A percentile compares a stretch with the other conserved stretches of the same genome.
These are phyloP conservation scores for Abrus pulchellus DNA, from an alignment of 306 rosid genomes.

Conservation along the genomic window DNA sequence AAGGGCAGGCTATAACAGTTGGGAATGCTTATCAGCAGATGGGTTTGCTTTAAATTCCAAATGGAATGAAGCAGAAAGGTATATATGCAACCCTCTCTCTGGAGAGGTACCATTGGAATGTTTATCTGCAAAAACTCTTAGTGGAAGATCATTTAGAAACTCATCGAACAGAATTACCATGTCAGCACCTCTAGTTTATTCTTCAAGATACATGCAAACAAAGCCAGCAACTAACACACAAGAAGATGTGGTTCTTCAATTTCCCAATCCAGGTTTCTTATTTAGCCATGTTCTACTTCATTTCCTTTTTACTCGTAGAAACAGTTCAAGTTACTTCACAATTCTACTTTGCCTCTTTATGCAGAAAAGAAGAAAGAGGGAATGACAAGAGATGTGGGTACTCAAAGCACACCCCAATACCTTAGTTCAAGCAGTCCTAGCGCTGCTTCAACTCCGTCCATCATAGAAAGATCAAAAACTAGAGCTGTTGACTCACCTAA, in stretches of 20 bases:
- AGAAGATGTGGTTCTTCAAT: conserved; percentile 56
- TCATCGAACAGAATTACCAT: conserved; percentile 72
- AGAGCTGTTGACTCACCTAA: conserved; percentile 62
- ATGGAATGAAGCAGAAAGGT: conserved; percentile 98
- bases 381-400: conserved; percentile 83
- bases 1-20: conserved; percentile 65
- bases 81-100: conserved; percentile 92
- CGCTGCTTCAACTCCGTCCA: conserved; percentile 87
- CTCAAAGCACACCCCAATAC: conserved; percentile 84
- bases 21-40: conserved; percentile 89
- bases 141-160: conserved; percentile 86
- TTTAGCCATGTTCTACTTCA: background rate
- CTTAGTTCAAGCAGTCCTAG: conserved; percentile 80
- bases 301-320: background rate
- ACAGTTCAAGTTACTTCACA: conserved; percentile 8
- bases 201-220: conserved; percentile 64
- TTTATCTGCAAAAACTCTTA: conserved; percentile 90
- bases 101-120: conserved; percentile 97
- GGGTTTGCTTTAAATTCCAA: conserved; percentile 91
- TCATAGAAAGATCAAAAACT: conserved; percentile 66
- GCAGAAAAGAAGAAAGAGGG: conserved; percentile 75
- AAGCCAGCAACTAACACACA: conserved; percentile 57
- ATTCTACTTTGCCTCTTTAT: background rate
- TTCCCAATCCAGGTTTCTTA: conserved; percentile 72
- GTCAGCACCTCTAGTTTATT: conserved; percentile 82